Evolutionary conservation across 441 rosid species (phyloP).

Genomic region (Populus hybrid): DNA sequence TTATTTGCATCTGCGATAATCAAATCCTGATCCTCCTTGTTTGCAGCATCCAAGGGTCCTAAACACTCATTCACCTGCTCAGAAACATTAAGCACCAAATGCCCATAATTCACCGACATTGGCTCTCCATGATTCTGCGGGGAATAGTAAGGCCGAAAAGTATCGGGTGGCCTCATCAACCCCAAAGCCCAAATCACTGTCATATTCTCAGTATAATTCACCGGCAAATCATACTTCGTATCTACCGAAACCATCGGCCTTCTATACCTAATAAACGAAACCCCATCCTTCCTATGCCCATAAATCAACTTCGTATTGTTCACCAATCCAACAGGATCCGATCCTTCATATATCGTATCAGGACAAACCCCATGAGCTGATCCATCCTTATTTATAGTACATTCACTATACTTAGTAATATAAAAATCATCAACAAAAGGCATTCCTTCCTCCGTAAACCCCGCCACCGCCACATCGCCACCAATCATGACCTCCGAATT

Average conservation of each 20-base stretch:
- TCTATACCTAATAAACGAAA: slow-evolving; percentile 77
- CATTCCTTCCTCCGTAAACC: slow-evolving; percentile 65
- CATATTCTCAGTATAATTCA: slow-evolving; percentile 46
- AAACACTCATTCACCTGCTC: slow-evolving; percentile 62
- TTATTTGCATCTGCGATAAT: slow-evolving; percentile 68
- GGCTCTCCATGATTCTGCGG: slow-evolving; percentile 85
- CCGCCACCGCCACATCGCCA: slow-evolving; percentile 76
- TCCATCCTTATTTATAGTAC: slow-evolving; percentile 58
- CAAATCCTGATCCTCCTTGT: slow-evolving; percentile 83
- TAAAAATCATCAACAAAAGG: slow-evolving; percentile 85
- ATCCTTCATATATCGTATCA: slow-evolving; percentile 60
- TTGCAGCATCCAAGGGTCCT: slow-evolving; percentile 84
- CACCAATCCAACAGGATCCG: slow-evolving; percentile 40
- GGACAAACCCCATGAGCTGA: slow-evolving; percentile 84
- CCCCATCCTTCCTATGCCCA: slow-evolving; percentile 95
- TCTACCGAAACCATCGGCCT: slow-evolving; percentile 59
- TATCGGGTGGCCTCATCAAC: slow-evolving; percentile 81
- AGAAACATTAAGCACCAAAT: slow-evolving; percentile 56
- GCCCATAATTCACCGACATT: slow-evolving; percentile 44
- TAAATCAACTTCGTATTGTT: slow-evolving; percentile 67
- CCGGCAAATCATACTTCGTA: slow-evolving; percentile 70
- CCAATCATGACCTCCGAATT: slow-evolving; percentile 56
- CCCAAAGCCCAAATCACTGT: slow-evolving; percentile 95
- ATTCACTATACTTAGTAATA: slow-evolving; percentile 67
- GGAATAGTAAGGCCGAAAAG: slow-evolving; percentile 71